Conservation (phyloP, 2,329 filamentous ascomycete genomes). For the Colletotrichum horii region DNA sequence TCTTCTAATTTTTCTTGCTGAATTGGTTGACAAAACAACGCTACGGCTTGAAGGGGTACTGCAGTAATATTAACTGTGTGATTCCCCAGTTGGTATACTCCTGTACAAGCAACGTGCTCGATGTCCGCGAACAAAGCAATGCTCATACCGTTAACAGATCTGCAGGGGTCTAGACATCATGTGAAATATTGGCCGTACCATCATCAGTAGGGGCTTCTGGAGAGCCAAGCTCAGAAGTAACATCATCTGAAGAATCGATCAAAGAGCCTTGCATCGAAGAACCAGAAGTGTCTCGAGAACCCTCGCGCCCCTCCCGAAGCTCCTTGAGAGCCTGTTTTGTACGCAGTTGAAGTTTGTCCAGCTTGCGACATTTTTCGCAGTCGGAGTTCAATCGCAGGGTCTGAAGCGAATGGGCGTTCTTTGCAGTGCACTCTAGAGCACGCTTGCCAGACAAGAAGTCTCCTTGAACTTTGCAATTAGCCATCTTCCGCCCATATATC, state of each 20-base stretch:
- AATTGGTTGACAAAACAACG: neutral
- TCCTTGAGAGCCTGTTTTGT: neutral
- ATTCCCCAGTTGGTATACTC: neutral
- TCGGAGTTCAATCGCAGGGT: neutral
- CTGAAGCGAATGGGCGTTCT: conserved; percentile 3
- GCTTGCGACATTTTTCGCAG: conserved; percentile 9
- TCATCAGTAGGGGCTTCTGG: neutral
- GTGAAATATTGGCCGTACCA: neutral
- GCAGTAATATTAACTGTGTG: neutral
- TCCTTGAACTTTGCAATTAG: neutral
- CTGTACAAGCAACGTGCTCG: neutral
- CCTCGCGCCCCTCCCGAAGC: neutral
- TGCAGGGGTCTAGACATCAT: neutral
- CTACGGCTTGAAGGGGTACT: neutral
- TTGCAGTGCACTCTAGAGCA: neutral
- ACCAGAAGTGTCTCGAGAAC: conserved; percentile 4
- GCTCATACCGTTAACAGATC: neutral
- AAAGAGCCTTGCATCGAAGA: conserved; percentile 30
- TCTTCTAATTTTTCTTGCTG: neutral
- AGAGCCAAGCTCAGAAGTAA: neutral
- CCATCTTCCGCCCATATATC: conserved; percentile 6
- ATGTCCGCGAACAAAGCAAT: neutral
- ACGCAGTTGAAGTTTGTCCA: neutral
- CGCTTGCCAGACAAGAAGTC: neutral
- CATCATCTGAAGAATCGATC: neutral